Base-by-base conservation (phyloP, 306 rosid species). In the Elaeagnus macrophylla region DNA sequence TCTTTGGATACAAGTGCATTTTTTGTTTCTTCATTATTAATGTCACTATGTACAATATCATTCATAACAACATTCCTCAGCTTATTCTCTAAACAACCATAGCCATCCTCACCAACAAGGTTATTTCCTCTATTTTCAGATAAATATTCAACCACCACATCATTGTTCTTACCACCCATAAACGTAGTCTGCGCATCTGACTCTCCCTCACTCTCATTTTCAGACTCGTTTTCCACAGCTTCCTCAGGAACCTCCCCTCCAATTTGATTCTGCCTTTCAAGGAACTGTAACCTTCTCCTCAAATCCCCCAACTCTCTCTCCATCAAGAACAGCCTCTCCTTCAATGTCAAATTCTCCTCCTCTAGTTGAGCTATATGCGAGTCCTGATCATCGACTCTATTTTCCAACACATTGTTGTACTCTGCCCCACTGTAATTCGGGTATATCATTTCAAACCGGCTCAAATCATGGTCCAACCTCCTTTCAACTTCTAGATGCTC, bases 351-450 rank as follows among this genome's bases (percentile, higher is more conserved):
- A 70, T 90, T 90, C 68, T 90, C 97, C 60, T 90, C 95, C 78
- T 90, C 94, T 79, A 90, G 55, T 40, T 90, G 95, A 11, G 91
- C 95, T 37, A 90, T 83, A 67, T 83, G 95, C 2, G 88, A 79
- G 67, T 86, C 95, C 74, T 90, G 97, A 81, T 90, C 97, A 74
- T 86, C 97, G 18, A 90, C 95, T 71, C 84, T 72, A 64, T 83
- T 90, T 76, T 83, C 94, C 67, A 86, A 62, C 25, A 74, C 87
- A 54, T 79, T 86, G 46, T 85, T 90, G 50, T 90, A 68, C 44
- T 86, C 95, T 37, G 37, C 87, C 54, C 89, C 97, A 9, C 64
- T 68, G 51, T 83, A 83, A 53, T 83, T 83, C 5, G 94, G 94
- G 70, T 80, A 81, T 37, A 90, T 80, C 94, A 90, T 86, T 78